Base-by-base conservation (phyloP, 129 eudicot genomes). In the Ambrosia trifida region DNA sequence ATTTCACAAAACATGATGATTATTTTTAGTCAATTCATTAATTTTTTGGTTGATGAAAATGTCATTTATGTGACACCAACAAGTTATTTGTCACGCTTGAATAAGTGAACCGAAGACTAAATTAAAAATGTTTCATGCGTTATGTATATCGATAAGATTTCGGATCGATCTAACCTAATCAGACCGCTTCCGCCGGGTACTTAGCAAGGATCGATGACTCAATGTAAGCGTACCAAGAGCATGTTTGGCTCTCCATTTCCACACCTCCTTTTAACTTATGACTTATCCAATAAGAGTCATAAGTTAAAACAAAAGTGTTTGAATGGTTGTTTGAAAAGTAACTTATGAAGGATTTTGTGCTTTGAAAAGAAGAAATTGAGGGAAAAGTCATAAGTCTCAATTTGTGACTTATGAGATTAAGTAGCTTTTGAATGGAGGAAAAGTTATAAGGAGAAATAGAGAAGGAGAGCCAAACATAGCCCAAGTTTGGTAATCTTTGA, bases 21-120 rank as follows among this genome's bases (percentile, higher is more conserved):
- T 35, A 38, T 4, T 60, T 47, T 54, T 40, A 40, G 70, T 77
- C 53, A 28, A 50, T 74, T 66, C 52, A 73, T 53, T 57, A 51
- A 68, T 33, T 59, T 68, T 50, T 68, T 24, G 28, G 80, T 59
- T 69, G 75, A 35, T 68, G 69, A 76, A 68, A 76, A 70, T 76
- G 45, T 68, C 45, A 10, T 59, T 76, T 35, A 18, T 31, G 41
- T 50, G 62, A 50, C 41, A 51, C 11, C 16, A 33, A 4, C 41
- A 68, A 68, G 59, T 49, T 68, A 35, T 51, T 33, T n/a, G 62
- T 50, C 59, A 51, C 50, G 43, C 14, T 38, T 12, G 33, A 12
- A 16, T 64, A 7, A 40, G 50, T 40, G 18, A 18, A 68, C 50
- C 57, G 62, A 68, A 50, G 73, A 68, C 52, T 68, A 16, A 10